These are phyloP conservation scores for Heliocybe sulcata DNA, from an alignment of 1,284 basidiomycete species.

Conservation along the genomic window DNA sequence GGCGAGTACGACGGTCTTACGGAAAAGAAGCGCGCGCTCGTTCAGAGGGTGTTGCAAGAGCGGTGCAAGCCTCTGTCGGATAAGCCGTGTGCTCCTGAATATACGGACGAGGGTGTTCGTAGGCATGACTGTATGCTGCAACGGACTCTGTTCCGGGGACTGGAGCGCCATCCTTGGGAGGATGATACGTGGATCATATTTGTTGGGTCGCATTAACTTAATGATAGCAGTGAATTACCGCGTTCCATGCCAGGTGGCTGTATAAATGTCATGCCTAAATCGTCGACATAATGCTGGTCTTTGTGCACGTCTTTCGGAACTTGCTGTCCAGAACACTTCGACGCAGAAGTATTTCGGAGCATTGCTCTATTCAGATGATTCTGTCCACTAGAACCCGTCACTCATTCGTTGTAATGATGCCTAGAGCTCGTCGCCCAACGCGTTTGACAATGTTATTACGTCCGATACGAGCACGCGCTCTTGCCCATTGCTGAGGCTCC, in stretches of 20 bases:
- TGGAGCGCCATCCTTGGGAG: conserved; percentile 40
- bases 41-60: conserved; percentile 12
- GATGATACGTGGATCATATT: conserved; percentile 44
- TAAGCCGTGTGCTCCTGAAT: background rate
- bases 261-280: too few species aligned
- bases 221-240: background rate
- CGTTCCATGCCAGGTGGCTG: background rate
- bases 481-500: too few species aligned
- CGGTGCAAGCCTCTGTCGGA: conserved; percentile 26
- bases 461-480: too few species aligned
- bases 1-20: conserved; percentile 28
- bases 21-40: conserved; percentile 20
- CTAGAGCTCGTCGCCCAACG: too few species aligned
- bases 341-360: background rate
- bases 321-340: too few species aligned
- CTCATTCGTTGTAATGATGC: too few species aligned
- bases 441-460: too few species aligned
- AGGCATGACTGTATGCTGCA: conserved; percentile 47
- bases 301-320: too few species aligned
- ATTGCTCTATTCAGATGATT: too few species aligned
- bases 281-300: too few species aligned
- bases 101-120: conserved; percentile 28
- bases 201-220: conserved; percentile 27
- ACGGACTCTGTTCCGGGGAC: conserved; percentile 42
- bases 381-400: too few species aligned